Conservation (phyloP, 306 rosid genomes). For the Malus orientalis region DNA sequence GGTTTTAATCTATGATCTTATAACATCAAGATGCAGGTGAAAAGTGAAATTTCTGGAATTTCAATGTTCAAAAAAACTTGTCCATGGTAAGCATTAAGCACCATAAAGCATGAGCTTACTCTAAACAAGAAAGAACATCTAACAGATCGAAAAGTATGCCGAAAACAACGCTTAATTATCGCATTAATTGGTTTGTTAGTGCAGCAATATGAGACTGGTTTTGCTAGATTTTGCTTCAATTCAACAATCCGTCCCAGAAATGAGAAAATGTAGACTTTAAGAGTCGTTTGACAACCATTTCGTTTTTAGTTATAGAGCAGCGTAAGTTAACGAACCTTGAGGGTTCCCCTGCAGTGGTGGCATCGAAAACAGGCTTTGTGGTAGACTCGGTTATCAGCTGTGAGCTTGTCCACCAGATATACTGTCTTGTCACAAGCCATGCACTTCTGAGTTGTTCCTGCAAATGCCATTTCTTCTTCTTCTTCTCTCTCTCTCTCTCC, state of each 20-base stretch:
- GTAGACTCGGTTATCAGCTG: slow-evolving; percentile 83
- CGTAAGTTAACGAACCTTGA: slow-evolving; percentile 46
- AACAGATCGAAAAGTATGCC: not conserved
- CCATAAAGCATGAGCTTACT: not conserved
- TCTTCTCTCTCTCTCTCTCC: not conserved
- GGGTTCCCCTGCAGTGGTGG: slow-evolving; percentile 99
- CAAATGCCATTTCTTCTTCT: slow-evolving; percentile 65
- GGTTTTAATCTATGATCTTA: not conserved
- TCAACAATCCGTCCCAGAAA: not conserved
- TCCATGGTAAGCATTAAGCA: not conserved
- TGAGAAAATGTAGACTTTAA: not conserved
- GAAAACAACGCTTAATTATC: not conserved
- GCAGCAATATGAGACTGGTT: not conserved
- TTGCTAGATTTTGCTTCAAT: not conserved
- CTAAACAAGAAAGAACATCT: not conserved
- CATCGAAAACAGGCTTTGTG: slow-evolving; percentile 98
- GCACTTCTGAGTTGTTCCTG: slow-evolving; percentile 99
- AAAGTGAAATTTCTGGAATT: not conserved
- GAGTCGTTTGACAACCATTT: not conserved
- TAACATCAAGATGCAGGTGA: slow-evolving; percentile 1
- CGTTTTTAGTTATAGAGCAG: not conserved
- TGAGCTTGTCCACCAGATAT: slow-evolving; percentile 87
- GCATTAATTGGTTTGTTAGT: not conserved
- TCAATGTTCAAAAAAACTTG: not conserved
- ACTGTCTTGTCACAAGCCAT: slow-evolving; percentile 99